Evolutionary conservation across 83 land plant species (phyloP).

Genomic region (Picea mariana): DNA sequence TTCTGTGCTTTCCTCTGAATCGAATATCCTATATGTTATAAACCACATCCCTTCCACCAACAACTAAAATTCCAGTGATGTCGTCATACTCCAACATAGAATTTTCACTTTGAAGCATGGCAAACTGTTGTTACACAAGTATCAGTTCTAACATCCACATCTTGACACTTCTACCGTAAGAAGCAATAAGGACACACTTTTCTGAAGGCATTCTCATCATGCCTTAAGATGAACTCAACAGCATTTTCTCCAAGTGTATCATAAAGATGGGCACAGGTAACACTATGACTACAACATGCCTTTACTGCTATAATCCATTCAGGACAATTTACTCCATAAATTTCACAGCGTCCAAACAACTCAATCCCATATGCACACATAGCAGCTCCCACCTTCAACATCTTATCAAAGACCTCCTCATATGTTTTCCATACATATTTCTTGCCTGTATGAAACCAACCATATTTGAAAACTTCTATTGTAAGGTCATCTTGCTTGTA

Average conservation of each 20-base stretch:
- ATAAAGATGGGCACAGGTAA: conserved; percentile 76
- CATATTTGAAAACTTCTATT: conserved; percentile 73
- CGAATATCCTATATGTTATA: too few species aligned
- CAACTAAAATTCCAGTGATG: too few species aligned
- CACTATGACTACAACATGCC: conserved; percentile 72
- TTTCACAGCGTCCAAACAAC: conserved; percentile 63
- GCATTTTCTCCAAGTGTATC: conserved; percentile 77
- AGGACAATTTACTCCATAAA: conserved; percentile 82
- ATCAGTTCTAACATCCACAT: too few species aligned
- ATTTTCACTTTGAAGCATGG: too few species aligned
- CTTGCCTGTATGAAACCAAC: conserved; percentile 99
- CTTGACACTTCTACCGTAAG: too few species aligned
- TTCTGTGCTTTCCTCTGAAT: too few species aligned
- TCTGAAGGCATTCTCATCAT: conserved; percentile 39
- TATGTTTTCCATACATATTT: conserved; percentile 74
- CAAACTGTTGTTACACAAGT: too few species aligned
- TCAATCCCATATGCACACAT: conserved; percentile 51
- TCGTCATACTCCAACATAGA: too few species aligned
- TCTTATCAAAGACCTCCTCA: conserved; percentile 64
- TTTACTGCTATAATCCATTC: conserved; percentile 75
- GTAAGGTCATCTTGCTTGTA: conserved; percentile 92
- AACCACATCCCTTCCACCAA: too few species aligned
- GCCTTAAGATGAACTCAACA: conserved; percentile 60
- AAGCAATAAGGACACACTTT: too few species aligned
- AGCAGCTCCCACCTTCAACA: conserved; percentile 64